Percentiles rank a stretch among this genome's conserved stretches.
These are phyloP conservation scores for Trichoderma atroviride DNA, from an alignment of 2,329 filamentous ascomycete genomes.

Conservation along the genomic window DNA sequence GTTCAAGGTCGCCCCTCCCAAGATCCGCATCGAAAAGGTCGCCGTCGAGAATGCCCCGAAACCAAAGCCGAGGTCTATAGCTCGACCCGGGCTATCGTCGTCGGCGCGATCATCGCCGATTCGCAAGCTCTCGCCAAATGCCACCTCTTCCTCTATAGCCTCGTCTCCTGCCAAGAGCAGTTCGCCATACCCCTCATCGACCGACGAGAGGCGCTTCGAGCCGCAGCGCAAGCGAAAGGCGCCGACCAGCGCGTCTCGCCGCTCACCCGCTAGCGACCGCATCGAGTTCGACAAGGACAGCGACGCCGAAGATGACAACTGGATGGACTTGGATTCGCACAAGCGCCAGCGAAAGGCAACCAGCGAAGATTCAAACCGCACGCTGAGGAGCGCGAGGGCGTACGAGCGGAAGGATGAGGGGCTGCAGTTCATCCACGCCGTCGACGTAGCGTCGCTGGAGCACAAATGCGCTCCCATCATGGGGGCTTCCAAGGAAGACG, in stretches of 20 bases:
- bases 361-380: conserved; percentile 51
- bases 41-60: conserved; percentile 47
- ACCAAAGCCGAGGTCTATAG: conserved; percentile 40
- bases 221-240: conserved; percentile 59
- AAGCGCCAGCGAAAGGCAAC: conserved; percentile 52
- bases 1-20: conserved; percentile 54
- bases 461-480: conserved; percentile 56
- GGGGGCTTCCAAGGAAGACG: conserved; percentile 54
- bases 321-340: conserved; percentile 51
- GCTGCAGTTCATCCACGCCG: conserved; percentile 59
- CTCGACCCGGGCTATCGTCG: conserved; percentile 33
- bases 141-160: conserved; percentile 28
- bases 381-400: conserved; percentile 49
- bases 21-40: conserved; percentile 57
- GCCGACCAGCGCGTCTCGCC: conserved; percentile 36
- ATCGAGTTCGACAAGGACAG: conserved; percentile 55
- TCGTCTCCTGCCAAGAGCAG: conserved; percentile 44
- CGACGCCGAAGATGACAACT: conserved; percentile 56
- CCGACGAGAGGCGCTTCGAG: conserved; percentile 42
- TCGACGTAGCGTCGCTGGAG: conserved; percentile 56
- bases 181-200: conserved; percentile 47
- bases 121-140: conserved; percentile 47
- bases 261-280: conserved; percentile 53
- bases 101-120: conserved; percentile 41
- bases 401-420: conserved; percentile 49